Base-by-base conservation (phyloP, 2,329 filamentous ascomycete species). In the Metarhizium sp. region DNA sequence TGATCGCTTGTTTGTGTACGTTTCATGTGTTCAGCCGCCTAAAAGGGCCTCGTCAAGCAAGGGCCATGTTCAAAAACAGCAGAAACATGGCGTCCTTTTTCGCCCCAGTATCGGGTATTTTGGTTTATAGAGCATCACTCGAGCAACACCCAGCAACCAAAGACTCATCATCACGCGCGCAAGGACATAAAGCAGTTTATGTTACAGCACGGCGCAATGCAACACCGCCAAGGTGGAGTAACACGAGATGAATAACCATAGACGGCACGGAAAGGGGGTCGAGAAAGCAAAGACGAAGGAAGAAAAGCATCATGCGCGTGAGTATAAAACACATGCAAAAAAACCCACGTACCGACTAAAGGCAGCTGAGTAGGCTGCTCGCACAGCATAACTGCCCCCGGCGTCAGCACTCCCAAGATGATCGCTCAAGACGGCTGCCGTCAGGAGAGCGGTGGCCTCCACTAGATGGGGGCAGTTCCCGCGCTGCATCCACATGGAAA, bases 381-480 rank as follows among this genome's bases (percentile, higher is more conserved):
- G 76, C 47, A 86, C 76, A 50, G 84, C 81, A 70, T 87, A 85
- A 51, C 75, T 73, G n/a, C 68, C 69, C 34, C 45, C 49, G 11
- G 63, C 63, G 46, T 65, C 67, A 34, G 32, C 7, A 54, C 64
- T 65, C 30, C 62, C 42, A 67, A 20, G 67, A 58, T 75, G 74
- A 71, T 91, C 87, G 64, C 83, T 81, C 52, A 91, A 71, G 20
- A 85, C 73, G 32, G 87, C 87, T 58, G 87, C 83, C 61, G 82
- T 81, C 57, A 94, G 75, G 59, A 90, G 78, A 2, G 86, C 86
- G 46, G 88, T 92, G 40, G 86, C 88, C 71, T 92, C 88, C 54
- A 92, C 80, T 70, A 90, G 78, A 72, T 92, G 86, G 54, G 89
- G 88, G 59, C 90, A 87, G 63, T 82, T 82, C 60, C 85, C 85